phyloP scores from a whole-genome alignment of 1,284 basidiomycete species.

The Ceratobasidium sp. region DNA sequence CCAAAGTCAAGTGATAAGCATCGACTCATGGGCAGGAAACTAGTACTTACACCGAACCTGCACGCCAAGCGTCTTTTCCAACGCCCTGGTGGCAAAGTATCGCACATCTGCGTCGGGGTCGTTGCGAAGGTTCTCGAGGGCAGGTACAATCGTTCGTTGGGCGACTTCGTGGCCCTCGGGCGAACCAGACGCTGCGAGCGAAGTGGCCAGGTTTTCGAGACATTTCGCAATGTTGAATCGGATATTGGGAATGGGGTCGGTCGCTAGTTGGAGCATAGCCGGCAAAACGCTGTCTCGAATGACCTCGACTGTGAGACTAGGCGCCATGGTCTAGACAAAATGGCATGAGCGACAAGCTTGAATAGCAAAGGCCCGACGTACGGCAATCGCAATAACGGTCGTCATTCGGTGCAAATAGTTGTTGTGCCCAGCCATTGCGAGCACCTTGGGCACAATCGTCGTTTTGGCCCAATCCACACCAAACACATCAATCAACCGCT shows the following conservation, averaged over 20 bases:
- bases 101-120: conserved; percentile 96
- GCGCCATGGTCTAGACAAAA: conserved; percentile 81
- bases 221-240: conserved; percentile 99
- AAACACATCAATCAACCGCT: conserved; percentile 98
- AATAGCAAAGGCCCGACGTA: conserved; percentile 53
- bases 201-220: conserved; percentile 81
- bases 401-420: conserved; percentile 99
- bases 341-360: conserved; percentile 37
- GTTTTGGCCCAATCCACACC: conserved; percentile 97
- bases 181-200: conserved; percentile 62
- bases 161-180: conserved; percentile 80
- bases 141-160: conserved; percentile 77
- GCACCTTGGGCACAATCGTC: conserved; percentile 96
- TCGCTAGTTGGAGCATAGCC: conserved; percentile 82
- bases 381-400: conserved; percentile 97
- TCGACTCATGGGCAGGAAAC: background rate
- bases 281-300: conserved; percentile 87
- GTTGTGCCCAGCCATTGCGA: conserved; percentile 96
- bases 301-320: conserved; percentile 87
- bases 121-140: conserved; percentile 85
- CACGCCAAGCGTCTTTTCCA: conserved; percentile 59
- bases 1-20: background rate
- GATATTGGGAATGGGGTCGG: conserved; percentile 98
- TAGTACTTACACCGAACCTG: conserved; percentile 37
- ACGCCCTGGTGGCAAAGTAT: conserved; percentile 77